phyloP scores from a whole-genome alignment of 2,329 filamentous ascomycete genomes.

The Verruconis gallopava region DNA sequence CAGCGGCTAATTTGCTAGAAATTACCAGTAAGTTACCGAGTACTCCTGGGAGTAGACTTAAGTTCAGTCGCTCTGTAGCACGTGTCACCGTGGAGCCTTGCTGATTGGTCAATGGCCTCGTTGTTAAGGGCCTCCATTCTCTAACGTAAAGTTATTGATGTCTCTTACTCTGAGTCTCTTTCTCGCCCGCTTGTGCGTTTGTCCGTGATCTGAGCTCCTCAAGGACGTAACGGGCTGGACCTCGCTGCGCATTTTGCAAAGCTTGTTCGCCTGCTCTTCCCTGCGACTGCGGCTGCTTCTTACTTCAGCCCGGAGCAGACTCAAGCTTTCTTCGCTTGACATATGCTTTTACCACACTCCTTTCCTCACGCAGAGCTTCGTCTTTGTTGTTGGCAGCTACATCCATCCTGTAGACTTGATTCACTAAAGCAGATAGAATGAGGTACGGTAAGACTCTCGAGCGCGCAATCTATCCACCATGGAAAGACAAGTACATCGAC shows the following conservation, averaged over 20 bases:
- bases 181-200: neutral
- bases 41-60: too few relatives aligned
- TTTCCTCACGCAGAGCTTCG: neutral
- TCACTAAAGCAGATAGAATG: conserved; percentile 43
- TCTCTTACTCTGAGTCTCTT: too few relatives aligned
- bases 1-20: too few relatives aligned
- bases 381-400: neutral
- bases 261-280: neutral
- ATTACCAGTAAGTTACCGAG: too few relatives aligned
- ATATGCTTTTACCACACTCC: neutral
- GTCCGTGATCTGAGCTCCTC: neutral
- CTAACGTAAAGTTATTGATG: too few relatives aligned
- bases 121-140: too few relatives aligned
- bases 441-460: conserved; percentile 85
- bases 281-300: neutral
- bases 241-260: neutral
- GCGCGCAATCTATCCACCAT: conserved; percentile 67
- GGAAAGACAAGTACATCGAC: conserved; percentile 91
- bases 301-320: neutral
- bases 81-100: neutral
- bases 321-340: neutral
- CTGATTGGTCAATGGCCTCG: neutral
- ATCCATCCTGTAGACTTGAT: neutral
- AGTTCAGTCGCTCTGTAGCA: neutral
- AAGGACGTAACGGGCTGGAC: neutral